These are phyloP conservation scores for Mariannaea elegans DNA, from an alignment of 2,329 filamentous ascomycete species.

Conservation along the genomic window DNA sequence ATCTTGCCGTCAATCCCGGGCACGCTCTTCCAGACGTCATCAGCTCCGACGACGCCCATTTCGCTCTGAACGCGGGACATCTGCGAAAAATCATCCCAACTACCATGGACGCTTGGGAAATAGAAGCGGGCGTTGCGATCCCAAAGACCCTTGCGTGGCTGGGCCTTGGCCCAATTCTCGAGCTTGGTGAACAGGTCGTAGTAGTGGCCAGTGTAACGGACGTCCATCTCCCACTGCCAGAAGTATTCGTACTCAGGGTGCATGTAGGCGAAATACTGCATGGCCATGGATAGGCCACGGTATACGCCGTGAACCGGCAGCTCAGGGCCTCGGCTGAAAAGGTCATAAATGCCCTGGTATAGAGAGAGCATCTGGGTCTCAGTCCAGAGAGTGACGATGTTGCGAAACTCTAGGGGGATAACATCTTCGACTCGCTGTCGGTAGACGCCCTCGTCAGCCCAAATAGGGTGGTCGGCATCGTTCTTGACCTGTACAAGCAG, in stretches of 20 bases:
- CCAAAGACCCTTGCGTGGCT: constrained; percentile 84
- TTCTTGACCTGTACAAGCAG: constrained; percentile 85
- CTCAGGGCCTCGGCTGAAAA: constrained; percentile 70
- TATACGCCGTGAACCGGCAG: constrained; percentile 92
- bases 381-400: constrained; percentile 91
- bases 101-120: constrained; percentile 77
- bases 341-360: constrained; percentile 87
- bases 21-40: constrained; percentile 72
- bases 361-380: constrained; percentile 91
- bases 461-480: constrained; percentile 78
- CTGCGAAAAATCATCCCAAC: constrained; percentile 79
- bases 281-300: constrained; percentile 90
- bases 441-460: constrained; percentile 77
- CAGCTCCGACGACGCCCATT: constrained; percentile 70
- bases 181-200: constrained; percentile 78
- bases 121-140: constrained; percentile 83
- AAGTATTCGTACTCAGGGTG: constrained; percentile 92
- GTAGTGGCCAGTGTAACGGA: constrained; percentile 89
- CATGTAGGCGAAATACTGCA: constrained; percentile 90
- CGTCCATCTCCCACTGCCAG: constrained; percentile 97
- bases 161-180: constrained; percentile 72
- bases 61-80: constrained; percentile 81
- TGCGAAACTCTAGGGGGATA: constrained; percentile 85
- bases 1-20: constrained; percentile 53
- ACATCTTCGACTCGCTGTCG: constrained; percentile 71